Percentiles rank a stretch among this genome's conserved stretches.
Conservation (phyloP, 805 yeast genomes). For the Lachancea mirantina region DNA sequence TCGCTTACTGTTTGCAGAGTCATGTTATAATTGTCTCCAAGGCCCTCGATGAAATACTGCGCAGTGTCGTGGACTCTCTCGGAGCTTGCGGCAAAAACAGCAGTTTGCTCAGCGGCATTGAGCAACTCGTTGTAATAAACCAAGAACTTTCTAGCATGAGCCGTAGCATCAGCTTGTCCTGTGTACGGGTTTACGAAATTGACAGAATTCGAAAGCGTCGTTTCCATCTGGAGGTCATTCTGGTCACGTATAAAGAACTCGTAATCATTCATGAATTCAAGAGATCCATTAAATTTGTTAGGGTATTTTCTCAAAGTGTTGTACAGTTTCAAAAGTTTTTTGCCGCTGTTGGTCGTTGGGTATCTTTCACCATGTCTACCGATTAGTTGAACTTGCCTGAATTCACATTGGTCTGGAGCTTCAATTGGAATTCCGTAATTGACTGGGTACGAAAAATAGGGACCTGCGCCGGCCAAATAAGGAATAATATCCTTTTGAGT, state of each 20-base stretch:
- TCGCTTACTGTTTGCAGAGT: conserved; percentile 37
- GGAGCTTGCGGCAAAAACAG: conserved; percentile 44
- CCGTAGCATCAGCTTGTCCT: conserved; percentile 41
- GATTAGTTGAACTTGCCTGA: conserved; percentile 64
- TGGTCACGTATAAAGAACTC: conserved; percentile 40
- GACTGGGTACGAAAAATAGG: conserved; percentile 40
- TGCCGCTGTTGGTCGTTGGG: conserved; percentile 42
- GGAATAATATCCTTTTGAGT: conserved; percentile 34
- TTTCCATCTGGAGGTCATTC: conserved; percentile 38
- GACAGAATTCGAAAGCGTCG: conserved; percentile 16
- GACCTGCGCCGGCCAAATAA: conserved; percentile 50
- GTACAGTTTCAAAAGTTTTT: conserved; percentile 30
- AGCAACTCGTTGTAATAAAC: conserved; percentile 37
- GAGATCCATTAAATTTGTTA: conserved; percentile 40
- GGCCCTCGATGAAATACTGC: conserved; percentile 42
- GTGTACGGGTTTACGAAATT: conserved; percentile 33
- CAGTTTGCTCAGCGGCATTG: conserved; percentile 33
- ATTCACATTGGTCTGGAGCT: conserved; percentile 41
- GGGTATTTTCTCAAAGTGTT: conserved; percentile 21
- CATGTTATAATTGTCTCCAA: conserved; percentile 20
- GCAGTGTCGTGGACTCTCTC: conserved; percentile 44
- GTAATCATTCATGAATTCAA: conserved; percentile 42
- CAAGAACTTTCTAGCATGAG: conserved; percentile 41
- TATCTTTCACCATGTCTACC: conserved; percentile 79
- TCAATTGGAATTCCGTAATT: conserved; percentile 49